Conservation (phyloP, 2,329 filamentous ascomycete species). For the Trichoderma afroharzianum region DNA sequence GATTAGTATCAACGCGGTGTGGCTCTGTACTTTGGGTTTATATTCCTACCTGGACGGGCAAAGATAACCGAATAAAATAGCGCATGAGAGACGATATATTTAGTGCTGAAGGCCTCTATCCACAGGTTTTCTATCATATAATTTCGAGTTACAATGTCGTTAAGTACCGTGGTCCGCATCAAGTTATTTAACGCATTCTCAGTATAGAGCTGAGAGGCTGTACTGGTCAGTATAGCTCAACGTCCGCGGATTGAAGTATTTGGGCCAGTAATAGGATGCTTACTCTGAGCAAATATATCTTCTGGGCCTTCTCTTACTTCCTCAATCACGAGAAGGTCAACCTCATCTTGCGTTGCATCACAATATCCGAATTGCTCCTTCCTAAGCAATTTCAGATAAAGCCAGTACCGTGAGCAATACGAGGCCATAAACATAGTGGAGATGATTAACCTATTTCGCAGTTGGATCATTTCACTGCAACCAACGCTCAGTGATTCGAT, state of each 20-base stretch:
- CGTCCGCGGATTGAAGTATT: background rate
- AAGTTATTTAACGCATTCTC: background rate
- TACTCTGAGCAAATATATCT: background rate
- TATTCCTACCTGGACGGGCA: background rate
- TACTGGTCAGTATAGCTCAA: rapidly evolving
- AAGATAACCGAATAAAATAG: background rate
- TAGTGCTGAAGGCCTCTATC: too few relatives aligned
- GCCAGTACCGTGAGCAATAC: background rate
- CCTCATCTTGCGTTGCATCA: background rate
- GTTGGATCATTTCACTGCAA: background rate
- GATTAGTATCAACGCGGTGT: background rate
- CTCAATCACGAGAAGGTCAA: background rate
- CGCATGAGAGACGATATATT: background rate
- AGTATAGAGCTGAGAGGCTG: background rate
- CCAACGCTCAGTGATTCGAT: background rate
- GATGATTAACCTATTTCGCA: background rate
- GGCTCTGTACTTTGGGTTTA: background rate
- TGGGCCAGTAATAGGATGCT: background rate
- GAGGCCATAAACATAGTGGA: background rate
- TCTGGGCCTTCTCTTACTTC: background rate
- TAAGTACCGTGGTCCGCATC: background rate
- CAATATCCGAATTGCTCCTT: rapidly evolving
- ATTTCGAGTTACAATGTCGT: too few relatives aligned
- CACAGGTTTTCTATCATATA: too few relatives aligned
- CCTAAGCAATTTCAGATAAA: background rate